Base-by-base conservation (phyloP, 2,329 filamentous ascomycete genomes). In the Cercospora zeina region DNA sequence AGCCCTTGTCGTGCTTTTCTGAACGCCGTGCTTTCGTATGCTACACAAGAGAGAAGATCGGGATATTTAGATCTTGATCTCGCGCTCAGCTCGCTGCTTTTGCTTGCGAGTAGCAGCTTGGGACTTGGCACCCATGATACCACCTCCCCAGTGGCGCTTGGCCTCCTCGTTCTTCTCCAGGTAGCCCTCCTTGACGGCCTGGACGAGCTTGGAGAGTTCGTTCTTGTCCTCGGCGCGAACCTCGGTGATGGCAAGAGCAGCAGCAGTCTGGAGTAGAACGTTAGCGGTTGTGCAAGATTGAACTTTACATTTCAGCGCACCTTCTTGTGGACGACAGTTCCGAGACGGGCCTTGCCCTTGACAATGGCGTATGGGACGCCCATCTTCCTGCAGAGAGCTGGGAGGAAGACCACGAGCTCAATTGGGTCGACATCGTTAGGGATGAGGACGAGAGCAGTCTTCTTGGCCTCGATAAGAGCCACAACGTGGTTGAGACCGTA, bases 401-500 rank as follows among this genome's bases (percentile, higher is more conserved):
- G 95, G 69, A 99, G 88, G 90, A 96, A 99, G 82, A 99, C 91
- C 77, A 99, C 96, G 75, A 99, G 84, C 87, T 99, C 95, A 78
- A 99, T 99, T 76, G 95, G 95, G 86, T 99, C 95, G 75, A 99
- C 96, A 79, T 99, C 95, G 85, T 99, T 96, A 80, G 95, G 91
- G 79, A 99, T 99, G 74, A 99, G 88, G 78, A 99, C 96, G 70
- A 99, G 87, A 68, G 91, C 88, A 71, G 95, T 93, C 89, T 99
- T 99, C 91, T 99, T 99, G 87, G 97, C 97, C 89, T 96, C 92
- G 75, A 96, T 90, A 74, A 96, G 86, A 71, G 91, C 92, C 72
- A 96, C 92, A 63, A 99, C 95, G 86, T 99, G 95, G 89, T 99
- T 99, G 76, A 99, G 89, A 85, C 95, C 95, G 83, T 97, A 99